Evolutionary conservation across 1,284 basidiomycete genomes (phyloP), one percentile per base, ranked within the genome.

Genomic region (Moesziomyces sp.): DNA sequence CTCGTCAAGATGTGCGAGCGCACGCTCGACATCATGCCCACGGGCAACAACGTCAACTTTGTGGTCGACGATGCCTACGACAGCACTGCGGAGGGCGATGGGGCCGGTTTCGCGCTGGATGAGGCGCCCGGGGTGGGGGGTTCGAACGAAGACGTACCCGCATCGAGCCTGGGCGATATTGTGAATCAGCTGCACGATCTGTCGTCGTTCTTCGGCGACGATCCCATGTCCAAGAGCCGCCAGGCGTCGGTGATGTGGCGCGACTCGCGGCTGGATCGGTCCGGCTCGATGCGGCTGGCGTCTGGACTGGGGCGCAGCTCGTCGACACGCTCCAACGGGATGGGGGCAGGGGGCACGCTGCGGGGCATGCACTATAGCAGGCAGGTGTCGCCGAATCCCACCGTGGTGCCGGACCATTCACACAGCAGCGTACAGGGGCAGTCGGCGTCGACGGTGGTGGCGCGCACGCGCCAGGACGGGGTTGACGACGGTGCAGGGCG

Each of bases 181-280:
- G 81, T 82, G 34, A 74, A 66, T 21, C 82, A 83, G 74, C 74
- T 83, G 24, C 78, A 82, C 48, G 81, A 83, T 46, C 52, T 83
- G 23, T 79, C 78, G 11, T 67, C 60, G 40, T 83, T 81, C 77
- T 83, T 83, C 54, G 78, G 72, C 34, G 78, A 80, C 23, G 77
- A 78, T 45, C 70, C 70, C 21, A 78, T 61, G 69, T 60, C 52
- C 42, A 70, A 64, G 61, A 64, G 57, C 46, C 64, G 60, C 3
- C 70, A 70, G 19, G 55, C 47, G 30, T 69, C 61, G 23, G 71
- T 67, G 46, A 75, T 67, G 72, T 71, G 63, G 57, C 67, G 64
- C n/a, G 67, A 75, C 21, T 75, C 68, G 50, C 52, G 63, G 11
- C 47, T 70, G 24, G 64, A 67, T 49, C 63, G 57, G 18, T 70